These are phyloP conservation scores for Xylariaceae sp. DNA, from an alignment of 2,329 filamentous ascomycete genomes.

Conservation along the genomic window DNA sequence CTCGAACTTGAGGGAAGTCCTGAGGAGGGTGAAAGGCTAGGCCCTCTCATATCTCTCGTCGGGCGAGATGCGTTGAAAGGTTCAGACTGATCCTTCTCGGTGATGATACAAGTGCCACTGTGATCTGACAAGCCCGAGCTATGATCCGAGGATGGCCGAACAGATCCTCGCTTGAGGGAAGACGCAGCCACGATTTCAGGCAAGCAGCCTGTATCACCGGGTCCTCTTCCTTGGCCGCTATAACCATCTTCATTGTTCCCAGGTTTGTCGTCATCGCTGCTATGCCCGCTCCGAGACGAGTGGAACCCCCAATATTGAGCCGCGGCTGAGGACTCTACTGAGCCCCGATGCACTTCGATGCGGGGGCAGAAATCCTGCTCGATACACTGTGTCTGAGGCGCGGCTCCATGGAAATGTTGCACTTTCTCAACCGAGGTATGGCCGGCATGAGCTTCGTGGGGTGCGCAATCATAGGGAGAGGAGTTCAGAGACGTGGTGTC, in stretches of 20 bases:
- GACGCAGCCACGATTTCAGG: too few species aligned
- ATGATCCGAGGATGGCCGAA: neutral
- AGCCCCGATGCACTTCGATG: too few species aligned
- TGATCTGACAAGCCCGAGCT: neutral
- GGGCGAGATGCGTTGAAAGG: neutral
- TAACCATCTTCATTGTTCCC: too few species aligned
- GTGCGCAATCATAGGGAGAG: constrained; percentile 1
- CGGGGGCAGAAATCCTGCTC: too few species aligned
- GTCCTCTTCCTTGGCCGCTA: too few species aligned
- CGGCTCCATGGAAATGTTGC: constrained; percentile 9
- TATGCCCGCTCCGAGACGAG: too few species aligned
- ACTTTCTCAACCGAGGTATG: constrained; percentile 13
- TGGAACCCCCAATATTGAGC: constrained; percentile 20
- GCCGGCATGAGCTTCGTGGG: constrained; percentile 10
- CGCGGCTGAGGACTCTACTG: constrained; percentile 8
- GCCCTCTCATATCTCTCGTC: constrained; percentile 1
- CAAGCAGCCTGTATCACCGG: too few species aligned
- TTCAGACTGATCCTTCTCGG: neutral
- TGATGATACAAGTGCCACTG: neutral
- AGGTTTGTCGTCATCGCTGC: constrained; percentile 3
- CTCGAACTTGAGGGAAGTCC: constrained; percentile 5
- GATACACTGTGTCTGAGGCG: neutral
- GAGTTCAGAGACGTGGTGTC: too few species aligned
- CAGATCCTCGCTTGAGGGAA: neutral
- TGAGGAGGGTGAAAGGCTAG: constrained; percentile 8